Conservation (phyloP, 345 rosid species). For the Bretschneidera sinensis region DNA sequence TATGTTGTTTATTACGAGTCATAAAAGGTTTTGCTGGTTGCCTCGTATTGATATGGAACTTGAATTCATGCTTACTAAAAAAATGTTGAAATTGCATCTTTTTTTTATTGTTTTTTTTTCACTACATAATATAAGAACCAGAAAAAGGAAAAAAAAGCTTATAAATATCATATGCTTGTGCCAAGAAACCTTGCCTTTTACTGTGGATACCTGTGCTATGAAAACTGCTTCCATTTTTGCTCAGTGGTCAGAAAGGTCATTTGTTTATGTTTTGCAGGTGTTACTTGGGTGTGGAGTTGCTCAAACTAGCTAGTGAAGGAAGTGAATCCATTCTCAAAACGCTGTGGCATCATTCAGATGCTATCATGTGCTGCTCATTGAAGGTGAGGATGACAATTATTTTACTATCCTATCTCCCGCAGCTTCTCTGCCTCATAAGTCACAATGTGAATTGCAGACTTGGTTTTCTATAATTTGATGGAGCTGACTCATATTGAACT, state of each 20-base stretch:
- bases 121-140: too few relatives aligned
- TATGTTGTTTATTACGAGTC: too few relatives aligned
- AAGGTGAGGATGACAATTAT: slow-evolving; percentile 42
- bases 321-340: slow-evolving; percentile 71
- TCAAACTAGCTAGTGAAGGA: slow-evolving; percentile 63
- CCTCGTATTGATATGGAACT: too few relatives aligned
- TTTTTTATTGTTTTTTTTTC: too few relatives aligned
- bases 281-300: slow-evolving; percentile 90
- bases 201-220: not conserved
- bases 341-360: slow-evolving; percentile 97
- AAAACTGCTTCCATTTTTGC: not conserved
- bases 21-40: too few relatives aligned
- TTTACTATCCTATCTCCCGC: not conserved
- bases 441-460: not conserved
- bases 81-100: too few relatives aligned
- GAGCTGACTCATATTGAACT: too few relatives aligned
- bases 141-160: too few relatives aligned
- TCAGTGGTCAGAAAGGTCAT: not conserved
- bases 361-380: slow-evolving; percentile 95
- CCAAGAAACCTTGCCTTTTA: not conserved
- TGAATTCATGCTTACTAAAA: too few relatives aligned
- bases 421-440: not conserved
- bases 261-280: slow-evolving; percentile 40
- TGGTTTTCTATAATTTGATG: too few relatives aligned
- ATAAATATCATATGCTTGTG: too few relatives aligned